phyloP scores from a whole-genome alignment of 148 eudicot species.

The Salicornia ramosissima region DNA sequence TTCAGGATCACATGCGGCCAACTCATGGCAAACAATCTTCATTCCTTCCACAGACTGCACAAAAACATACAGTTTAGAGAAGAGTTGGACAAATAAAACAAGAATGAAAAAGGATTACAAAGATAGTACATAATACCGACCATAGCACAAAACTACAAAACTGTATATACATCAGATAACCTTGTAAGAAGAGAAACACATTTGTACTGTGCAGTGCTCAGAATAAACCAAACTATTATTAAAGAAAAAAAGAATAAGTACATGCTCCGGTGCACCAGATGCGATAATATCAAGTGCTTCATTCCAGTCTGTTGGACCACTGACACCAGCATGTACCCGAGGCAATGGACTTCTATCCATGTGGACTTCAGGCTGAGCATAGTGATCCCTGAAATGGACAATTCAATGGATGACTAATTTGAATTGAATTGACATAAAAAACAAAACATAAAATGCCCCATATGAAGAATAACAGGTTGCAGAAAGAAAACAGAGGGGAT shows the following conservation, averaged over 20 bases:
- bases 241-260: slow-evolving; percentile 4
- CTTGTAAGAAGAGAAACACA: not conserved
- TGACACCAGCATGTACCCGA: slow-evolving; percentile 38
- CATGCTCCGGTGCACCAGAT: slow-evolving; percentile 91
- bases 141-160: too few species aligned
- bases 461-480: too few species aligned
- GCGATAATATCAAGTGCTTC: slow-evolving; percentile 85
- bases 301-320: slow-evolving; percentile 91
- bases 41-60: slow-evolving; percentile 98
- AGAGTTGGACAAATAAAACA: not conserved
- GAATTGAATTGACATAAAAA: slow-evolving; percentile 1
- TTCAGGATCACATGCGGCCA: slow-evolving; percentile 81
- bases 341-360: slow-evolving; percentile 54
- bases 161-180: not conserved
- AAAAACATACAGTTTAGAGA: not conserved
- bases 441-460: not conserved
- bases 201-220: too few species aligned
- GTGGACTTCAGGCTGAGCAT: slow-evolving; percentile 54
- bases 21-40: slow-evolving; percentile 92
- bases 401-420: not conserved
- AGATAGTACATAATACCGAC: not conserved
- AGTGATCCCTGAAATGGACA: slow-evolving; percentile 54
- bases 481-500: slow-evolving; percentile 2
- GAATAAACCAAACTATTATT: too few species aligned
- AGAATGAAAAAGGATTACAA: not conserved